Percentiles rank a stretch among this genome's conserved stretches.
These are phyloP conservation scores for Hyphopichia wangnamkhiaoensis DNA, from an alignment of 1,139 yeast genomes.

Conservation along the genomic window DNA sequence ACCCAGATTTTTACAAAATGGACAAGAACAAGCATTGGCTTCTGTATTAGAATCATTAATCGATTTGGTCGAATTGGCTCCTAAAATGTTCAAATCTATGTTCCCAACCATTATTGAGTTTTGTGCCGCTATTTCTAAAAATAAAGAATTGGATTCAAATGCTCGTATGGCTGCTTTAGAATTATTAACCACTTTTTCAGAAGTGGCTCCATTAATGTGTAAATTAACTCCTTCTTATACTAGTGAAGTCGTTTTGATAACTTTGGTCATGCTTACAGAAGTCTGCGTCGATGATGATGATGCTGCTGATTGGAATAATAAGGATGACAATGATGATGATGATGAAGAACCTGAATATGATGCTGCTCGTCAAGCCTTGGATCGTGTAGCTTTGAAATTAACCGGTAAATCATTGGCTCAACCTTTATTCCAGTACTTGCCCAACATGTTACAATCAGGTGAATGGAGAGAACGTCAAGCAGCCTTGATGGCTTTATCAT, in stretches of 20 bases:
- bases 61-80: conserved; percentile 90
- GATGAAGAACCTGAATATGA: conserved; percentile 87
- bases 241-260: conserved; percentile 67
- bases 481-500: conserved; percentile 92
- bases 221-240: conserved; percentile 75
- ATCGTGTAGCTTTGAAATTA: conserved; percentile 79
- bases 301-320: conserved; percentile 84
- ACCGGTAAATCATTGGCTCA: conserved; percentile 84
- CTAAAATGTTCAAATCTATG: conserved; percentile 90
- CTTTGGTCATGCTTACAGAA: conserved; percentile 87
- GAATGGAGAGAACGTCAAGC: conserved; percentile 97
- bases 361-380: conserved; percentile 92
- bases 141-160: conserved; percentile 72
- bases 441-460: conserved; percentile 71
- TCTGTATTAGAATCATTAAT: conserved; percentile 86
- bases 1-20: conserved; percentile 77
- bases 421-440: conserved; percentile 83
- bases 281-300: conserved; percentile 88
- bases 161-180: conserved; percentile 89
- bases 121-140: conserved; percentile 77
- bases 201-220: conserved; percentile 95
- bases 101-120: conserved; percentile 84
- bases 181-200: conserved; percentile 84
- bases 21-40: conserved; percentile 79
- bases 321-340: conserved; percentile 74